phyloP scores from a whole-genome alignment of 169 alveolate genomes.

The Theileria parva region DNA sequence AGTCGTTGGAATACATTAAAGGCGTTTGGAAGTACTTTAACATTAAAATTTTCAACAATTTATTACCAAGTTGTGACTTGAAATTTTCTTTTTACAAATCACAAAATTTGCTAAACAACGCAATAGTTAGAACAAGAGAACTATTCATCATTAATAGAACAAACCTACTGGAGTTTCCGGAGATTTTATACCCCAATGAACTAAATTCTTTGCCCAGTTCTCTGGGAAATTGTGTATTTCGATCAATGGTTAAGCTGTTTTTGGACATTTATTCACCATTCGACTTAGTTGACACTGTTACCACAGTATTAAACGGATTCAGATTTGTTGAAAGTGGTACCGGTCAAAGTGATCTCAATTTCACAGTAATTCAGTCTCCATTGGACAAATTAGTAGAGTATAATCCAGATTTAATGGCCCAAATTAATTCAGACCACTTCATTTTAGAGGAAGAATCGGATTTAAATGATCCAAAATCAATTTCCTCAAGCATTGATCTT shows the following conservation, averaged over 20 bases:
- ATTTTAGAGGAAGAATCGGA: not conserved
- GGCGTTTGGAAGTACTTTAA: constrained; percentile 57
- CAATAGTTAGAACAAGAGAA: constrained; percentile 9
- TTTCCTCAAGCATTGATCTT: not conserved
- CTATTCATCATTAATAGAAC: constrained; percentile 13
- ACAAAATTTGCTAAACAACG: too few relatives aligned
- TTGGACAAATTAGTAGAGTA: constrained; percentile 9
- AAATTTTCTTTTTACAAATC: not conserved
- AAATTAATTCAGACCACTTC: not conserved
- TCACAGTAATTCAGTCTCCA: constrained; percentile 47
- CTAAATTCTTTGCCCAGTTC: constrained; percentile 22
- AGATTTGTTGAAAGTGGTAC: constrained; percentile 46
- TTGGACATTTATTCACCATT: constrained; percentile 51
- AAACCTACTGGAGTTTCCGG: constrained; percentile 42
- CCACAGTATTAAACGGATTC: constrained; percentile 21
- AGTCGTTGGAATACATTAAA: constrained; percentile 42
- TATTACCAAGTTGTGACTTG: constrained; percentile 45
- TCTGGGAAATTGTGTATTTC: constrained; percentile 48
- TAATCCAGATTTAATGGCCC: not conserved
- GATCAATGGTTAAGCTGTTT: constrained; percentile 61
- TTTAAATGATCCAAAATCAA: not conserved
- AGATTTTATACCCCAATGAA: constrained; percentile 44
- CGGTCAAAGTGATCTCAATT: constrained; percentile 14
- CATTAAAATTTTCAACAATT: constrained; percentile 14
- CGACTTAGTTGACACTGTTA: constrained; percentile 23